Percentiles rank a stretch among this genome's conserved stretches.
phyloP scores from a whole-genome alignment of 1,284 basidiomycete genomes.

The Tausonia pullulans region DNA sequence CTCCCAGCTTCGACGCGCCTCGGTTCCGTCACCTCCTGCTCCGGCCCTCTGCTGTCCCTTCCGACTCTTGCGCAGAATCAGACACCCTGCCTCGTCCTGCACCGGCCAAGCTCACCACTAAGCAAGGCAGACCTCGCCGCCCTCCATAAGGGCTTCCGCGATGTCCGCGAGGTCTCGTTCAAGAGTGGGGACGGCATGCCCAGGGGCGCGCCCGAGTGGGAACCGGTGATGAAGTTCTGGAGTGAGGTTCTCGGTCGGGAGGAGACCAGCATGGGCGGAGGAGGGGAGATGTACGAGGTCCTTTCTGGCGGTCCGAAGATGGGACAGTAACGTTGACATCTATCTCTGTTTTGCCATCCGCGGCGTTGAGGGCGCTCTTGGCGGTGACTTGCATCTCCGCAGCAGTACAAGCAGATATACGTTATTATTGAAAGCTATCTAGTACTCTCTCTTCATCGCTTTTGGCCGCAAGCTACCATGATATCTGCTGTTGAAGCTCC shows the following conservation, averaged over 20 bases:
- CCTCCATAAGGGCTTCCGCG: conserved; percentile 48
- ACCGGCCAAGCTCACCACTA: conserved; percentile 43
- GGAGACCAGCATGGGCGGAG: conserved; percentile 32
- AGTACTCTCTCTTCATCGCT: too few relatives aligned
- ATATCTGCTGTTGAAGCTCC: too few relatives aligned
- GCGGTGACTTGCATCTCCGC: too few relatives aligned
- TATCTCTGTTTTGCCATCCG: too few relatives aligned
- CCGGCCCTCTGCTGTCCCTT: conserved; percentile 60
- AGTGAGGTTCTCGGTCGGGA: conserved; percentile 47
- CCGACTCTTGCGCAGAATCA: conserved; percentile 49
- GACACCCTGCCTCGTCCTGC: conserved; percentile 50
- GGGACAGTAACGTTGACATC: neutral
- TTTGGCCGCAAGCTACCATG: too few relatives aligned
- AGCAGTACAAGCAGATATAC: too few relatives aligned
- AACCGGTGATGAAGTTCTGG: conserved; percentile 69
- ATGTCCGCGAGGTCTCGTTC: conserved; percentile 40
- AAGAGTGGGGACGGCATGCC: conserved; percentile 51
- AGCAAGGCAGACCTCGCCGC: conserved; percentile 39
- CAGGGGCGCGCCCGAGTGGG: conserved; percentile 55
- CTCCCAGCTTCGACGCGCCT: conserved; percentile 29
- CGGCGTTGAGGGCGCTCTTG: too few relatives aligned
- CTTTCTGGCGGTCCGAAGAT: conserved; percentile 11
- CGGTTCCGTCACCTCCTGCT: conserved; percentile 53
- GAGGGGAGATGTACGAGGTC: conserved; percentile 57
- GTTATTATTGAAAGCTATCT: too few relatives aligned